Base-by-base conservation (phyloP, 805 yeast species). In the Hyphopichia homilentoma region DNA sequence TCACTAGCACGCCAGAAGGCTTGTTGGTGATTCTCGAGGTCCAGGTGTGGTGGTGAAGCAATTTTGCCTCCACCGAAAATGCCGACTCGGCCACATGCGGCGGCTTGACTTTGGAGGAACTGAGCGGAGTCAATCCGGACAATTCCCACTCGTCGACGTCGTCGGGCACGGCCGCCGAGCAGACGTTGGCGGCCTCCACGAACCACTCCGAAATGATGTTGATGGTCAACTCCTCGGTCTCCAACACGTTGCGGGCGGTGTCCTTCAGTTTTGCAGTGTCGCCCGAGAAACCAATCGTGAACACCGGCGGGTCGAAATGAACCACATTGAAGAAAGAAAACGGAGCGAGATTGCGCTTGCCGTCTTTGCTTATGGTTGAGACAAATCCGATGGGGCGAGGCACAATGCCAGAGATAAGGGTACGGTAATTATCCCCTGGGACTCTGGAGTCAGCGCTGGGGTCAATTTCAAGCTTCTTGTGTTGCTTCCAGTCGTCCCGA, bases 351-450 rank as follows among this genome's bases (percentile, higher is more conserved):
- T 79, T 79, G 19, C 44, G 43, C 1, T 42, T 44, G 1, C 82
- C 81, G 7, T 61, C 58, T 5, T 41, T 38, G 17, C 61, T 50
- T 2, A 72, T 45, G 0, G 81, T 66, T 4, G 82, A 70, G 3
- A 79, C 52, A 35, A 79, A 70, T 4, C 76, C 84, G 43, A 79
- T 65, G 6, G 84, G 84, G 35, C 85, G 62, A 2, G 85, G 85
- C 1, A 67, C 60, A 12, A 79, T 45, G 1, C 74, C 80, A 8
- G 76, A 59, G n/a, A 65, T 64, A 18, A 79, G 54, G 19, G 73
- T 52, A 38, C 61, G 65, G 54, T 79, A 79, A 52, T 77, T 76
- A 29, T 59, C 63, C 4, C 51, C 48, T 5, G 70, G 58, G 6
- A 40, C 43, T 36, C 79, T 56, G 16, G 57, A 61, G 24, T 55